Evolutionary conservation across 495 filamentous ascomycete genomes (phyloP).

Genomic region (Penicillium alfredii): DNA sequence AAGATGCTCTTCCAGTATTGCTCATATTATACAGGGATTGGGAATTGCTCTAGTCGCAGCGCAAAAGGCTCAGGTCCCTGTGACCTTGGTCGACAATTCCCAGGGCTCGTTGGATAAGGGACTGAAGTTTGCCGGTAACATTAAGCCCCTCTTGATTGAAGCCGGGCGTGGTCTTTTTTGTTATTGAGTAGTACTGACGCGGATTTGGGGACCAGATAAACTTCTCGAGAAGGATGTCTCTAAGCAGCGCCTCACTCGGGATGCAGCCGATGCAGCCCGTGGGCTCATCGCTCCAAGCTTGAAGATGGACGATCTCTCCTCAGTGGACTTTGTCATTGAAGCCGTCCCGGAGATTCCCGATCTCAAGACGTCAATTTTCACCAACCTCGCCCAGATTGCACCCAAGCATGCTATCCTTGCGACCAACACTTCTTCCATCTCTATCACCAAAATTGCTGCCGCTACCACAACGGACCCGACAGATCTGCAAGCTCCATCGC

Average conservation of each 20-base stretch:
- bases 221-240: slow-evolving; percentile 86
- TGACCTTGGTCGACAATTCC: slow-evolving; percentile 79
- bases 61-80: slow-evolving; percentile 73
- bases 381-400: slow-evolving; percentile 73
- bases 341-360: slow-evolving; percentile 89
- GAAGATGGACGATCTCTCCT: slow-evolving; percentile 69
- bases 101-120: slow-evolving; percentile 88
- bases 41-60: slow-evolving; percentile 96
- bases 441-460: slow-evolving; percentile 91
- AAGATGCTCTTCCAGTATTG: not conserved
- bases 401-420: slow-evolving; percentile 86
- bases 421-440: slow-evolving; percentile 96
- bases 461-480: slow-evolving; percentile 70
- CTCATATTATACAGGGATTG: slow-evolving; percentile 59
- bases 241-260: slow-evolving; percentile 74
- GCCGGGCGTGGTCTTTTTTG: not conserved
- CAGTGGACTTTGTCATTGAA: slow-evolving; percentile 95
- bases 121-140: slow-evolving; percentile 76
- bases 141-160: slow-evolving; percentile 3
- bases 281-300: slow-evolving; percentile 63
- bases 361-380: slow-evolving; percentile 85
- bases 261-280: slow-evolving; percentile 64
- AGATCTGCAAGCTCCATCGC: slow-evolving; percentile 73
- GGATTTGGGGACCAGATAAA: slow-evolving; percentile 56
- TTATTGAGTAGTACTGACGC: too few species aligned